These are phyloP conservation scores for Decorospora gaudefroyi DNA, from an alignment of 2,329 filamentous ascomycete species.

Conservation along the genomic window DNA sequence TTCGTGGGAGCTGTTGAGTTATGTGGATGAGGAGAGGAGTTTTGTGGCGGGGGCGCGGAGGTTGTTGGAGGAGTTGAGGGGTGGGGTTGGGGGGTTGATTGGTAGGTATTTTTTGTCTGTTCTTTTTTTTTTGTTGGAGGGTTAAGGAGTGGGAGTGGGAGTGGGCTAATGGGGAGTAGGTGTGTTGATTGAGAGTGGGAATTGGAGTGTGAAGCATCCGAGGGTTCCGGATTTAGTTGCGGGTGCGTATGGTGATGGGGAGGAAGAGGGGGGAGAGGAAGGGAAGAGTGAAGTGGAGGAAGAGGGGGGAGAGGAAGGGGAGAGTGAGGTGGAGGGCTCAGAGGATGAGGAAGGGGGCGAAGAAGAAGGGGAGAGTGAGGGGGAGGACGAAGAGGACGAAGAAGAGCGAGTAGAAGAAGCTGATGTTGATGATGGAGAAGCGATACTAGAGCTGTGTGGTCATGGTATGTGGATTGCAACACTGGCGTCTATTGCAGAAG, in stretches of 20 bases:
- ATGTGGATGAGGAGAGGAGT: constrained; percentile 1
- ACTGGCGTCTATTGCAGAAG: neutral
- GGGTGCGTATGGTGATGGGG: neutral
- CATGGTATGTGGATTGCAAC: neutral
- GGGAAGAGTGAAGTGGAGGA: neutral
- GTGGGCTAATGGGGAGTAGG: neutral
- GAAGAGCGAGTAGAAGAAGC: too few species aligned
- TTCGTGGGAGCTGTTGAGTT: constrained; percentile 11
- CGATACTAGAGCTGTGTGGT: neutral
- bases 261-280: neutral
- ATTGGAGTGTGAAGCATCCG: neutral
- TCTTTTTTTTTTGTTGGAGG: too few species aligned
- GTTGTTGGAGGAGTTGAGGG: neutral
- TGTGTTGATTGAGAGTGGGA: neutral
- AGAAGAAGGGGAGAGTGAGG: too few species aligned
- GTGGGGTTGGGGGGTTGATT: neutral
- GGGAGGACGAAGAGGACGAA: too few species aligned
- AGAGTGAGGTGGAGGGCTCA: neutral
- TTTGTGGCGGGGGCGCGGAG: neutral
- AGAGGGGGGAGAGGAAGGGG: neutral
- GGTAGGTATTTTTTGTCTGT: neutral
- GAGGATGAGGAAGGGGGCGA: too few species aligned
- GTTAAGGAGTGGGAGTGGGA: too few species aligned
- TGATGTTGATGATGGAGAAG: neutral
- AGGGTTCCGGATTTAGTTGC: neutral